phyloP scores from a whole-genome alignment of 345 rosid species.

The Turnera subulata region DNA sequence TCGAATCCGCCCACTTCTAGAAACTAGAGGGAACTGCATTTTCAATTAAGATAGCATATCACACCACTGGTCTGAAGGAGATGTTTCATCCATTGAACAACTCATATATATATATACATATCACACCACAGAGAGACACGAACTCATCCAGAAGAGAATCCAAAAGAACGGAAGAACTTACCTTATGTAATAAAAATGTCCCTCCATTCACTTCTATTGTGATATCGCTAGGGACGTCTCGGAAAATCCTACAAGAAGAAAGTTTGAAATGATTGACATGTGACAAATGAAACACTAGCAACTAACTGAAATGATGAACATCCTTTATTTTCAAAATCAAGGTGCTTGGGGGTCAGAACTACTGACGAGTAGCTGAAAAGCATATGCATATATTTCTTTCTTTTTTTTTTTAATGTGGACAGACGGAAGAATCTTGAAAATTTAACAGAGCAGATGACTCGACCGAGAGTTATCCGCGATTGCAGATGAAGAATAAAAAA shows the following conservation, averaged over 20 bases:
- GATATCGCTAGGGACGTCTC: slow-evolving; percentile 92
- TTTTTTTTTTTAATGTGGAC: too few relatives aligned
- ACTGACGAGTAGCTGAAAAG: too few relatives aligned
- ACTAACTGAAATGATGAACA: not conserved
- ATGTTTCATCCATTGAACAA: not conserved
- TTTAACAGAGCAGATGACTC: too few relatives aligned
- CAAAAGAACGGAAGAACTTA: slow-evolving; percentile 14
- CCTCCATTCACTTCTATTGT: slow-evolving; percentile 76
- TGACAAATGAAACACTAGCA: slow-evolving; percentile 4
- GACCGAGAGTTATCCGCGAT: too few relatives aligned
- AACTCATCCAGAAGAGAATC: not conserved
- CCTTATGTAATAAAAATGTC: slow-evolving; percentile 83
- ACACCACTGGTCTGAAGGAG: too few relatives aligned
- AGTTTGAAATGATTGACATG: slow-evolving; percentile 2
- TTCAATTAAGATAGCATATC: not conserved
- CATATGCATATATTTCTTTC: too few relatives aligned
- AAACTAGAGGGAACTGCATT: slow-evolving; percentile 88
- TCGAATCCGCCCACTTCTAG: slow-evolving; percentile 81
- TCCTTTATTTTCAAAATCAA: too few relatives aligned
- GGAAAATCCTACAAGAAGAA: slow-evolving; percentile 65
- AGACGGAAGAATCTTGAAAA: too few relatives aligned
- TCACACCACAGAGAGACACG: too few relatives aligned
- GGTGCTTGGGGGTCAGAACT: too few relatives aligned
- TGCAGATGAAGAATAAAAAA: too few relatives aligned
- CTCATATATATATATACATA: too few relatives aligned